A percentile compares a stretch with the other conserved stretches of the same genome.
Evolutionary conservation across 495 filamentous ascomycete genomes (phyloP).

Genomic region (Astrothelium subdiscretum): DNA sequence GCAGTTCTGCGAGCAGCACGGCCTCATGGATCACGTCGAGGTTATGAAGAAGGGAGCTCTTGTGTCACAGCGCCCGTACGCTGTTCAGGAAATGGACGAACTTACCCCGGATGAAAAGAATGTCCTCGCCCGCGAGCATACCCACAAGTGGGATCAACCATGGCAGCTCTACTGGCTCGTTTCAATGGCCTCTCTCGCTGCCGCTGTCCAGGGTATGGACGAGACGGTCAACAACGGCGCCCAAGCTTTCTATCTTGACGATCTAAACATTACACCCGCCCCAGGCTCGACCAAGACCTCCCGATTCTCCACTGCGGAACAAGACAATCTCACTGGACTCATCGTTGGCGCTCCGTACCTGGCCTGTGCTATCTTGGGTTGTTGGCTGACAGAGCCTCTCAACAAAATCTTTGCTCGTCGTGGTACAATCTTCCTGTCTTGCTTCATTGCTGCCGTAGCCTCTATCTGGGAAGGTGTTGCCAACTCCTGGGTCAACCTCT

Average conservation of each 20-base stretch:
- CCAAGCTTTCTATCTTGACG: neutral
- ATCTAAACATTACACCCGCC: neutral
- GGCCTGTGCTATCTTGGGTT: conserved; percentile 8
- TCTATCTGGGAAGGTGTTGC: conserved; percentile 24
- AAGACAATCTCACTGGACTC: neutral
- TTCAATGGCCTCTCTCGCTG: conserved; percentile 57
- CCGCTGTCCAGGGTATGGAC: conserved; percentile 59
- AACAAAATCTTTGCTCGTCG: conserved; percentile 8
- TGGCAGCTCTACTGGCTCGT: conserved; percentile 56
- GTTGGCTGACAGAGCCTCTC: conserved; percentile 9
- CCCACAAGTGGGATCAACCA: conserved; percentile 56
- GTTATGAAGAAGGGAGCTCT: conserved; percentile 9
- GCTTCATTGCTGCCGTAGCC: conserved; percentile 11
- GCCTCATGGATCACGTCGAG: conserved; percentile 6
- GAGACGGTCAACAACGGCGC: conserved; percentile 63
- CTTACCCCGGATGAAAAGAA: conserved; percentile 43
- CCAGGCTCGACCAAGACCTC: neutral
- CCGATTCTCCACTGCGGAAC: neutral
- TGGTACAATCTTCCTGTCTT: conserved; percentile 12
- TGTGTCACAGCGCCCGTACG: conserved; percentile 26
- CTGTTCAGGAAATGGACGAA: conserved; percentile 43
- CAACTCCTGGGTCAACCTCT: conserved; percentile 48
- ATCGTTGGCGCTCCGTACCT: conserved; percentile 4
- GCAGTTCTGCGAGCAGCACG: neutral
- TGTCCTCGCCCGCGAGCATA: conserved; percentile 45